Evolutionary conservation across 805 yeast species (phyloP).

Genomic region (Schizosaccharomyces lindneri): DNA sequence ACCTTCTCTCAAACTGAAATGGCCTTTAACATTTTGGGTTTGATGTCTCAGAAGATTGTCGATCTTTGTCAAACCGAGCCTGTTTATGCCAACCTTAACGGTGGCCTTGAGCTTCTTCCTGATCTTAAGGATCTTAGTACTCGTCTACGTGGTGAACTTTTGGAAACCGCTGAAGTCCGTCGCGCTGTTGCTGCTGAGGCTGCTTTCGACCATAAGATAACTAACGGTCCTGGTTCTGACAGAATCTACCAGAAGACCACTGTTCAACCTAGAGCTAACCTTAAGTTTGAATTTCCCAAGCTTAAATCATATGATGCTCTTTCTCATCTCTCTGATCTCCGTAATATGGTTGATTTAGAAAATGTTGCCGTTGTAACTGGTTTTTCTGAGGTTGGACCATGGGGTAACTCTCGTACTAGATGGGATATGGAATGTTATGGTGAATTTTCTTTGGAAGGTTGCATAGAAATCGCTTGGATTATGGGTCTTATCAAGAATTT

Average conservation of each 20-base stretch:
- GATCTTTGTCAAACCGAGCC: conserved; percentile 80
- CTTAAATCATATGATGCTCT: conserved; percentile 55
- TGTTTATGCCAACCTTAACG: conserved; percentile 92
- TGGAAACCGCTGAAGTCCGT: conserved; percentile 73
- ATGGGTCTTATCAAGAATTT: conserved; percentile 94
- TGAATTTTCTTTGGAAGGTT: conserved; percentile 87
- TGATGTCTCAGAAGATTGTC: conserved; percentile 65
- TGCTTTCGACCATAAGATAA: conserved; percentile 63
- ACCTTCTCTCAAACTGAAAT: conserved; percentile 96
- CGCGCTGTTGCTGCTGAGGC: conserved; percentile 88
- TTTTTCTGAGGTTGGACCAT: conserved; percentile 95
- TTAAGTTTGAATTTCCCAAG: conserved; percentile 78
- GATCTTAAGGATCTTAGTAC: conserved; percentile 74
- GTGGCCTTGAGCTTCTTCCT: conserved; percentile 86
- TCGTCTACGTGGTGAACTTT: conserved; percentile 43
- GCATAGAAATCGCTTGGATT: conserved; percentile 98
- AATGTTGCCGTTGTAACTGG: conserved; percentile 88
- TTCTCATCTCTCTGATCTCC: conserved; percentile 27
- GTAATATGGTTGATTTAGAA: conserved; percentile 80
- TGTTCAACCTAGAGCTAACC: conserved; percentile 83
- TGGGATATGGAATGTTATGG: conserved; percentile 98
- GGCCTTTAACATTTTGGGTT: conserved; percentile 95
- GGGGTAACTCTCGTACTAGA: conserved; percentile 97
- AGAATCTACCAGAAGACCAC: conserved; percentile 53
- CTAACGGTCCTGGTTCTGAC: conserved; percentile 72